Conservation (phyloP, 2,329 filamentous ascomycete genomes). For the Colletotrichum falcatum region DNA sequence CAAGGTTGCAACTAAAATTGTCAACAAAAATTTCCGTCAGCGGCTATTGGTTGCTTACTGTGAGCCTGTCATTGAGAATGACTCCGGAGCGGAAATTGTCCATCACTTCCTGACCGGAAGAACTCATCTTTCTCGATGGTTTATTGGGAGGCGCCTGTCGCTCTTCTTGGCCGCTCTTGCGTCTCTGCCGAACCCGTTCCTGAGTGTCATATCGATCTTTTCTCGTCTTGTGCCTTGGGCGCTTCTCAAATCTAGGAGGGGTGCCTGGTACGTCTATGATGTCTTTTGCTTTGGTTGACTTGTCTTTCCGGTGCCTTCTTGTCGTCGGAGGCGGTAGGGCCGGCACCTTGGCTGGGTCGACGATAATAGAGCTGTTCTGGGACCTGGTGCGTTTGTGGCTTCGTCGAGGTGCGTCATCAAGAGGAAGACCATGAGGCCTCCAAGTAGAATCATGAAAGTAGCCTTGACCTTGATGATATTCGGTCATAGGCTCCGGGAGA, state of each 20-base stretch:
- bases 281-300: not conserved
- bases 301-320: not conserved
- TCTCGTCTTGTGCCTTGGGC: constrained; percentile 66
- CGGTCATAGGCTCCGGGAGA: not conserved
- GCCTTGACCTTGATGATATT: not conserved
- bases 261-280: not conserved
- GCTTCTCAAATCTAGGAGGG: constrained; percentile 58
- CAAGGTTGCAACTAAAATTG: constrained; percentile 50
- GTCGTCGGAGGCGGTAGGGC: not conserved
- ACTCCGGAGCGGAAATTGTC: constrained; percentile 67
- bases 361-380: constrained; percentile 41
- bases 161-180: constrained; percentile 44
- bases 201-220: constrained; percentile 65
- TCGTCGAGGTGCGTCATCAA: not conserved
- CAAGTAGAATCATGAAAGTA: not conserved
- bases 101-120: constrained; percentile 61
- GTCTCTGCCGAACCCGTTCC: constrained; percentile 43
- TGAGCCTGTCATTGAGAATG: constrained; percentile 57
- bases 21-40: constrained; percentile 18
- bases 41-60: constrained; percentile 45
- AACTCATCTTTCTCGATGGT: constrained; percentile 44
- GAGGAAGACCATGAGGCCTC: constrained; percentile 15
- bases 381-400: constrained; percentile 25
- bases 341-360: constrained; percentile 24
- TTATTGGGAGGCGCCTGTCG: constrained; percentile 15